Evolutionary conservation across 2,329 filamentous ascomycete species (phyloP), one percentile per base, ranked within the genome.

Genomic region (Cadophora sp.): DNA sequence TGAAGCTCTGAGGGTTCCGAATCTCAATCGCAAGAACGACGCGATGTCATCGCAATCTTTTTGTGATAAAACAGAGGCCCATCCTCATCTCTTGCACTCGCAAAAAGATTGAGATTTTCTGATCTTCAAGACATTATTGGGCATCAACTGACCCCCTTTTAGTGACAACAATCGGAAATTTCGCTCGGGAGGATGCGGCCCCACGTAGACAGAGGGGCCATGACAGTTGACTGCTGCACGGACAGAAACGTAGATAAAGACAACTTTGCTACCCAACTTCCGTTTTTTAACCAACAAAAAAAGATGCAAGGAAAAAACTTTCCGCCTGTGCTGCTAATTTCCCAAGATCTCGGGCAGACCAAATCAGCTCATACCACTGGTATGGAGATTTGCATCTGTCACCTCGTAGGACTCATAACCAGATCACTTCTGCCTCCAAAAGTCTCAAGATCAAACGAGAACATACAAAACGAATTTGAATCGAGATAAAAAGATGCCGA

Each of bases 21-120:
- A 43, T 5, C 19, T 59, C 11, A 8, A 26, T 40, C 22, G 31
- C 56, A 59, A 59, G 12, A 24, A 40, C 19, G 31, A 40, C 22
- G 4, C 9, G 3, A 50, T 22, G 59, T 48, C 59, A 16, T 27
- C 40, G 37, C 40, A 62, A 48, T 46, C 27, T 37, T 62, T 24
- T 29, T 3, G 24, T 62, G 14, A 31, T 60, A 59, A 27, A 24
- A 46, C 22, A 24, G 27, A 43, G 24, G 46, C 22, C 37, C 22
- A 19, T 29, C 24, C 43, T 62, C 37, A 50, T 62, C 27, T 62
- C 37, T 62, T 62, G 59, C 59, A 50, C 59, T 62, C n/a, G 59
- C 59, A 48, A 31, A n/a, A 31, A 40, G 4, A 37, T 31, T 14
- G 55, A 37, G 55, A 37, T 40, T 58, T 37, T 24, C 22, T 26